Base-by-base conservation (phyloP, 192 early-diverging fungal genomes). In the Allomyces javanicus region DNA sequence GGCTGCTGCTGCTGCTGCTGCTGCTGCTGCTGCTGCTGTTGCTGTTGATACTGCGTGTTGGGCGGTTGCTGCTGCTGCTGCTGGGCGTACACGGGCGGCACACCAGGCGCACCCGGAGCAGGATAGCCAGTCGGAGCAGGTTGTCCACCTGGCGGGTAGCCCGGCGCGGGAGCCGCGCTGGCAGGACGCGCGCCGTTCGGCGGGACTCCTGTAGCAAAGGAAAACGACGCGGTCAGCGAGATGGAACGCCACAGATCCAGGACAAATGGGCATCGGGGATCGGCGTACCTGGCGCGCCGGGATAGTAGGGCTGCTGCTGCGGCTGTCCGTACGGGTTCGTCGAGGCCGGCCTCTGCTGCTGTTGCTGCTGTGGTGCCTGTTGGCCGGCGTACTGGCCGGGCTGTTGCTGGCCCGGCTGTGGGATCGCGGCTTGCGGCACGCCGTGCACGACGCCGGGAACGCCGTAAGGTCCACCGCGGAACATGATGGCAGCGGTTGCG, bases 401-500 rank as follows among this genome's bases (percentile, higher is more conserved):
- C 22, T 14, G 55, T 24, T 19, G 27, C 67, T 55, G 68, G 66
- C 44, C 66, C 67, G 24, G 62, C 64, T 24, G 67, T 24, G 4
- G 74, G 65, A 21, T 64, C 62, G 22, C 55, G 9, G 17, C 26
- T 66, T 44, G 64, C 61, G 21, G 26, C 66, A 40, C 25, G 69
- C 25, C 63, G 22, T 24, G 66, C 25, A 12, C 65, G 62, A 63
- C 64, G 68, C 43, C 66, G 64, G 0, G 69, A 64, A 3, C 69
- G 68, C 9, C 71, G 69, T 0, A 73, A 71, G 61, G 74, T 55
- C 43, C 73, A 73, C 64, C 73, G 74, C 10, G 76, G 74, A 24
- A 77, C 76, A 23, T 73, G 69, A 1, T 67, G 10, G 68, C 44
- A 14, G 69, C 66, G 33, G 33, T 40, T 40, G 9, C 33, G 33